Evolutionary conservation across 805 yeast genomes (phyloP), one percentile per base, ranked within the genome.

Genomic region (Geotrichum ghanense): DNA sequence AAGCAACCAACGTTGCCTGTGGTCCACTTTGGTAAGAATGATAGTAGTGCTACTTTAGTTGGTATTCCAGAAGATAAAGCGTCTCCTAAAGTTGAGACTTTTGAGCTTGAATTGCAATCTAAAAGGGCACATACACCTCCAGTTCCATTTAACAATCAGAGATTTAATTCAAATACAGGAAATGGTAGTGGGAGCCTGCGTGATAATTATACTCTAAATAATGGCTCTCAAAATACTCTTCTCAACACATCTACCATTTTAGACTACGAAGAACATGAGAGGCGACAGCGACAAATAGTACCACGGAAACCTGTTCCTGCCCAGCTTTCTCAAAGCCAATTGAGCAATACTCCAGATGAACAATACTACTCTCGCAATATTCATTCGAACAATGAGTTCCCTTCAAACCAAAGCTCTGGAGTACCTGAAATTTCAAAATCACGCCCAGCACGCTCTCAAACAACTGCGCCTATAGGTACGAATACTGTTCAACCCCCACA

Each of bases 1-100:
- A 43, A 53, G n/a, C 50, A 50, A 44, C 64, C 63, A 4, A 58
- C 62, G 6, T 39, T 60, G 14, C 65, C 66, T 0, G 49, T 42
- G 14, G 40, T 58, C 31, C 9, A 25, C 31, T 25, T 25, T 14
- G 14, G 31, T 9, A 25, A 25, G 9, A 25, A 25, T 25, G 31
- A 25, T 14, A 25, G 31, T 25, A 9, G 12, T 9, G 31, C 9
- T 9, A 25, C 31, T 25, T 14, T 25, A 14, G 31, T 25, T 25
- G 31, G 31, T 25, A 31, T 5, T 31, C 19, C 12, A 31, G 37
- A 31, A 16, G 16, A 31, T 10, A 31, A 31, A 31, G 12, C 37
- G 17, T 19, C 16, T 6, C 5, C 16, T 5, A 31, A 16, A 5
- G 17, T 31, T 5, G 14, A 31, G 16, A n/a, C n/a, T n/a, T n/a